Evolutionary conservation across 164 flowering plant genomes (phyloP).

Genomic region (Taxillus chinensis): DNA sequence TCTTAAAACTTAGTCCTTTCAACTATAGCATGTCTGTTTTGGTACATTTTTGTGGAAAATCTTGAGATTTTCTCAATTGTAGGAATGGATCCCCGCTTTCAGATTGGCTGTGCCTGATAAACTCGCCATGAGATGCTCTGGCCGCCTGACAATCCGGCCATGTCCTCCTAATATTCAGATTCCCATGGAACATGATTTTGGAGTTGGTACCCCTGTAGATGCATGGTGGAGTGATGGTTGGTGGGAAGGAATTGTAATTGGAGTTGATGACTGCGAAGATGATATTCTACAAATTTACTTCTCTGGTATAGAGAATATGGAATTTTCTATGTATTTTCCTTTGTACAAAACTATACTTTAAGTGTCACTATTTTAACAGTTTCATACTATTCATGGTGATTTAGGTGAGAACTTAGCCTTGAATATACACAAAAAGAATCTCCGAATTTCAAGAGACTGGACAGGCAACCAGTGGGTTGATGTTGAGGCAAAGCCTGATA

Average conservation of each 20-base stretch:
- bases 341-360: not conserved
- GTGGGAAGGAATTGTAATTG: constrained; percentile 94
- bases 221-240: constrained; percentile 99
- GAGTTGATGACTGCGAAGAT: constrained; percentile 16
- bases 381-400: constrained; percentile 5
- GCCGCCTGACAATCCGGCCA: constrained; percentile 73
- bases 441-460: constrained; percentile 43
- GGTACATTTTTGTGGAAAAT: not conserved
- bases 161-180: constrained; percentile 25
- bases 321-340: not conserved
- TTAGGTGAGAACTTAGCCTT: constrained; percentile 66
- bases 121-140: constrained; percentile 65
- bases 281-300: constrained; percentile 58
- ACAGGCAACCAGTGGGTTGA: constrained; percentile 39
- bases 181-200: constrained; percentile 19
- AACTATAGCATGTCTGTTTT: not conserved
- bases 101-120: constrained; percentile 68
- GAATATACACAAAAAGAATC: constrained; percentile 26
- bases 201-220: constrained; percentile 75
- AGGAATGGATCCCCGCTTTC: constrained; percentile 87
- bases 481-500: constrained; percentile 48
- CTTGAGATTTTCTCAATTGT: constrained; percentile 7
- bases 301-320: constrained; percentile 42
- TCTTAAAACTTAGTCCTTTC: not conserved
- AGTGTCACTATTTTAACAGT: not conserved